Percentiles rank a stretch among this genome's conserved stretches.
phyloP scores from a whole-genome alignment of 2,329 filamentous ascomycete genomes.

The Blumeriella jaapii region DNA sequence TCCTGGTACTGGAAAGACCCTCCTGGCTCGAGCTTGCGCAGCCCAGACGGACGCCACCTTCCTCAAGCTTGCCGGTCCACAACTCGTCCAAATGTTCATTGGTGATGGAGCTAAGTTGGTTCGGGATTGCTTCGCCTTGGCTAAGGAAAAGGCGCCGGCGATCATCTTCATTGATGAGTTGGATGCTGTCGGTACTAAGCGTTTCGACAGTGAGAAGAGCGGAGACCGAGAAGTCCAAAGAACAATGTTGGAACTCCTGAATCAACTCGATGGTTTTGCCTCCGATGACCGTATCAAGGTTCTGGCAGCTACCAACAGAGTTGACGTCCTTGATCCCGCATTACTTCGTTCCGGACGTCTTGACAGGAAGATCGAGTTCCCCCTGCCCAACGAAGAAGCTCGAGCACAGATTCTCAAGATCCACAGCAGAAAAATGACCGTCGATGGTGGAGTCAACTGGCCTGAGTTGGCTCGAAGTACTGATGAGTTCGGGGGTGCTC shows the following conservation, averaged over 20 bases:
- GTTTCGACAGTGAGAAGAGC: constrained; percentile 96
- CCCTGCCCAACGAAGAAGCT: constrained; percentile 93
- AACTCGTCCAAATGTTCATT: constrained; percentile 99
- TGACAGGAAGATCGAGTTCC: constrained; percentile 97
- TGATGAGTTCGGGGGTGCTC: constrained; percentile 95
- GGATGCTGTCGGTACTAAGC: constrained; percentile 96
- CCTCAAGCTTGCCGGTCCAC: constrained; percentile 92
- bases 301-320: constrained; percentile 84
- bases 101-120: constrained; percentile 97
- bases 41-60: constrained; percentile 98
- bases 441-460: constrained; percentile 91
- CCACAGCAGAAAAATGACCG: constrained; percentile 96
- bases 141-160: constrained; percentile 96
- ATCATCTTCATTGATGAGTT: constrained; percentile 99
- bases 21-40: constrained; percentile 88
- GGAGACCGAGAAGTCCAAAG: constrained; percentile 96
- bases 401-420: constrained; percentile 95
- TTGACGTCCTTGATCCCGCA: constrained; percentile 87
- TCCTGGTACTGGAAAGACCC: constrained; percentile 80
- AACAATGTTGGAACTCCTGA: constrained; percentile 97
- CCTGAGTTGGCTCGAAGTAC: constrained; percentile 89
- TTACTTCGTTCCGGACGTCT: constrained; percentile 84
- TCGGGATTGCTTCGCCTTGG: constrained; percentile 90
- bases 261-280: constrained; percentile 96
- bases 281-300: constrained; percentile 97